Conservation (phyloP, 2,329 filamentous ascomycete species). For the Geosmithia putterillii region DNA sequence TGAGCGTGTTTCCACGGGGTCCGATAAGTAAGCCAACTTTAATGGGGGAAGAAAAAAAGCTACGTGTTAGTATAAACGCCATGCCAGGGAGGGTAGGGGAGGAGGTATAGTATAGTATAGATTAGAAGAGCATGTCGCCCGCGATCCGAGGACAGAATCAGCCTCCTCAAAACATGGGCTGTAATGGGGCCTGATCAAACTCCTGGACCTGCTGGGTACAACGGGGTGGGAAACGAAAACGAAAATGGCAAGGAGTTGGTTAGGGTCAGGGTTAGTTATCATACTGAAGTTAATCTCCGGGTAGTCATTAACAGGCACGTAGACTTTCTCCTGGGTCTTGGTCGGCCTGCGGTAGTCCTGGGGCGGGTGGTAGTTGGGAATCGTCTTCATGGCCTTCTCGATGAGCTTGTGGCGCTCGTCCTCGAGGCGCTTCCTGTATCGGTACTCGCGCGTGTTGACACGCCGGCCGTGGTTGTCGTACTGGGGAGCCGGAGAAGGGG, state of each 20-base stretch:
- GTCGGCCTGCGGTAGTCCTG: conserved; percentile 97
- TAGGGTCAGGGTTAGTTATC: conserved; percentile 78
- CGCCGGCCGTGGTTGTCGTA: conserved; percentile 99
- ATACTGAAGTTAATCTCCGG: conserved; percentile 99
- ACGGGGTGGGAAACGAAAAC: conserved; percentile 4
- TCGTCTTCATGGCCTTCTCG: conserved; percentile 98
- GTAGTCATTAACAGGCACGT: conserved; percentile 99
- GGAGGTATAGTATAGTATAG: background rate
- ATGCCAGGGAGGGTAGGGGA: background rate
- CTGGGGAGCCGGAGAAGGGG: conserved; percentile 87
- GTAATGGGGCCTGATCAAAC: conserved; percentile 7
- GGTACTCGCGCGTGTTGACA: conserved; percentile 98
- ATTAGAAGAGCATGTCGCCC: background rate
- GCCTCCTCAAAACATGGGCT: conserved; percentile 12
- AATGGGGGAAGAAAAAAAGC: conserved; percentile 46
- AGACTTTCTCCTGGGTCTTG: conserved; percentile 99
- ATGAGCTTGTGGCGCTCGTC: conserved; percentile 98
- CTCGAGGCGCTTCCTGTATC: conserved; percentile 94
- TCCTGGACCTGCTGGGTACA: conserved; percentile 1
- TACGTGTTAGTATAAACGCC: conserved; percentile 70
- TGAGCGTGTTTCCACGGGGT: conserved; percentile 98
- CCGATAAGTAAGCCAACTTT: conserved; percentile 99
- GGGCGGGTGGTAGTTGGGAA: conserved; percentile 97
- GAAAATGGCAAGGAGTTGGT: conserved; percentile 47
- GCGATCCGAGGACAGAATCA: conserved; percentile 1